Percentiles rank a stretch among this genome's conserved stretches.
Evolutionary conservation across 225 moss, liverwort and hornwort genomes (phyloP).

Genomic region (Bryum argenteum): DNA sequence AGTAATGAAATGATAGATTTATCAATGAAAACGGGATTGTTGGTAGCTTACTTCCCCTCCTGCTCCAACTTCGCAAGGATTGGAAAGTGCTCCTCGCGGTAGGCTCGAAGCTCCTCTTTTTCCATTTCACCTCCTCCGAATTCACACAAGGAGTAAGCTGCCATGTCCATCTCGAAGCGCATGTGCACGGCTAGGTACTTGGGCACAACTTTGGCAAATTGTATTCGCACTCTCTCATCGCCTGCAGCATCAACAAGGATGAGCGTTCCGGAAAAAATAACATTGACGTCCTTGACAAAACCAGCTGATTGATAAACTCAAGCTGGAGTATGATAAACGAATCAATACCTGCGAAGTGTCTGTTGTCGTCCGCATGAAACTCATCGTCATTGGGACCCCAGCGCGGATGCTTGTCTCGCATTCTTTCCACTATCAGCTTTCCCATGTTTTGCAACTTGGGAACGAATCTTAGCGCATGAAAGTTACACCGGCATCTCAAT

Average conservation of each 20-base stretch:
- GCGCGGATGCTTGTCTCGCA: conserved; percentile 72
- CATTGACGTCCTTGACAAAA: no score
- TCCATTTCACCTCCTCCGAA: conserved; percentile 90
- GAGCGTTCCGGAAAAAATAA: no score
- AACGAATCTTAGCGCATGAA: conserved; percentile 77
- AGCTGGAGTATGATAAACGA: conserved; percentile 32
- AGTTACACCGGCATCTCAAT: conserved; percentile 97
- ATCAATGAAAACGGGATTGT: not conserved
- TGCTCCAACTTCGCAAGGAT: conserved; percentile 70
- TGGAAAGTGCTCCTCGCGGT: conserved; percentile 76
- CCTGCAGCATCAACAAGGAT: conserved; percentile 28
- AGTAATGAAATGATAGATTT: no score
- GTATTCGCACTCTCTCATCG: conserved; percentile 31
- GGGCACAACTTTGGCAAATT: conserved; percentile 36
- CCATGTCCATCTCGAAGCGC: conserved; percentile 97
- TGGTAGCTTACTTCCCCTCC: conserved; percentile 64
- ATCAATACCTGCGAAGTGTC: conserved; percentile 30
- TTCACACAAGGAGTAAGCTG: conserved; percentile 87
- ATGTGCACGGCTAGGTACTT: conserved; percentile 89
- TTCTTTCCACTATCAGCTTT: conserved; percentile 58
- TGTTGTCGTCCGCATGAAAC: conserved; percentile 35
- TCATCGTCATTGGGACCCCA: conserved; percentile 76
- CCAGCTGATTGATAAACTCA: no score
- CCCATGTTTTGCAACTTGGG: conserved; percentile 64
- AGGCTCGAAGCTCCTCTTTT: conserved; percentile 72